Base-by-base conservation (phyloP, 129 eudicot genomes). In the Saposhnikovia divaricata region DNA sequence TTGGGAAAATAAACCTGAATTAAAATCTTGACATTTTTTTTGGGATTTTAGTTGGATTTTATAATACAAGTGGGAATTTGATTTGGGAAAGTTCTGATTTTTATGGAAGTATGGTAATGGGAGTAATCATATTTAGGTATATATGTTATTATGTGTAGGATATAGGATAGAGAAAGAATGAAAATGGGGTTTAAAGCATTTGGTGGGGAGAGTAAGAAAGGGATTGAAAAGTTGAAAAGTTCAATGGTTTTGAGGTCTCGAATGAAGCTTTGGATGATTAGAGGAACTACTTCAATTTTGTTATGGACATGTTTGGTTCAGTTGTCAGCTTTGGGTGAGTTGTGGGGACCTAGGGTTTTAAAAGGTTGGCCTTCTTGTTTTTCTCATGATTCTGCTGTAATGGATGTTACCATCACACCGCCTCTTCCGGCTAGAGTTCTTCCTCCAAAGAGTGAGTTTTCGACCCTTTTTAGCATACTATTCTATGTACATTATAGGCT, bases 301-400 rank as follows among this genome's bases (percentile, higher is more conserved):
- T 79, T 93, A 70, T 93, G 97, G 97, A 93, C 97, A 80, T 91
- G 98, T 80, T 72, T 93, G 72, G 91, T 93, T 84, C 97, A 93
- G 85, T 85, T 93, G 78, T 89, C 86, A 25, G 87, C 97, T 48
- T 85, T 91, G 82, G 91, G 96, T 9, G 97, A 89, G 72, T 80
- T 80, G 34, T 88, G 91, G 94, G 97, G 96, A 9, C 95, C 94
- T 77, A 86, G 88, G 81, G 91, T 93, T 72, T 85, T 93, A 76
- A 93, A 88, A 46, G 97, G 93, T 1, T 89, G 94, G 98, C 98
- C 96, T 72, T 84, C 90, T 78, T 86, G 88, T 79, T 89, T 88
- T 59, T 75, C 86, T 39, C 88, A 81, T 51, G 89, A 89, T 23
- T 78, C 85, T 44, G 55, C 85, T 44, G 55, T 84, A 47, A 78